These are phyloP conservation scores for Neoscytalidium dimidiatum DNA, from an alignment of 2,329 filamentous ascomycete genomes.

Conservation along the genomic window DNA sequence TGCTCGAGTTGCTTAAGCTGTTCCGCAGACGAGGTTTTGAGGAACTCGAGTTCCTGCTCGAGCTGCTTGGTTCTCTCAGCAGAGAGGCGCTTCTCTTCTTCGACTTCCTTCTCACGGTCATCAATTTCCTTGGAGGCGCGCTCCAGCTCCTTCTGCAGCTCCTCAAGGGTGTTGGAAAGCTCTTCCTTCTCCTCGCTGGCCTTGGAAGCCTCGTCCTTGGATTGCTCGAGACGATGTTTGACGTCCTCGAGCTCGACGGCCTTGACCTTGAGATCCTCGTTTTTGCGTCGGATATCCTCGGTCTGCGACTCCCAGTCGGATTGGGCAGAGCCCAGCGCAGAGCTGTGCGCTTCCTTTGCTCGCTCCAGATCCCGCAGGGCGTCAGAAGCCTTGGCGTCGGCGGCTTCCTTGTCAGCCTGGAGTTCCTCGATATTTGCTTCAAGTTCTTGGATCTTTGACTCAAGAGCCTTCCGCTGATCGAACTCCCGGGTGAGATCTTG, in stretches of 20 bases:
- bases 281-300: slow-evolving; percentile 11
- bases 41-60: slow-evolving; percentile 6
- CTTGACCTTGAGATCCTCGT: slow-evolving; percentile 19
- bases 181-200: slow-evolving; percentile 17
- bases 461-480: slow-evolving; percentile 19
- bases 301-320: slow-evolving; percentile 11
- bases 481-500: slow-evolving; percentile 17
- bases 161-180: slow-evolving; percentile 8
- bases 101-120: slow-evolving; percentile 6
- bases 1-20: neutral
- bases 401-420: slow-evolving; percentile 17
- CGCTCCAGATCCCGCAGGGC: slow-evolving; percentile 12
- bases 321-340: slow-evolving; percentile 4
- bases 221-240: slow-evolving; percentile 12
- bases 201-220: slow-evolving; percentile 15
- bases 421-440: slow-evolving; percentile 17
- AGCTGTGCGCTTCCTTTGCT: neutral
- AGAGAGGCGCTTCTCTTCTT: slow-evolving; percentile 18
- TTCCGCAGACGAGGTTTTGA: slow-evolving; percentile 5
- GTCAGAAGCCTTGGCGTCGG: slow-evolving; percentile 15
- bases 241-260: slow-evolving; percentile 20
- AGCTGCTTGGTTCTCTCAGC: slow-evolving; percentile 11
- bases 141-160: slow-evolving; percentile 16
- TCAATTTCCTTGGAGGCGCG: slow-evolving; percentile 15
- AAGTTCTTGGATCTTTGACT: slow-evolving; percentile 17